Percentiles rank a stretch among this genome's conserved stretches.
Conservation (phyloP, 2,329 filamentous ascomycete species). For the Aspergillus sp. region DNA sequence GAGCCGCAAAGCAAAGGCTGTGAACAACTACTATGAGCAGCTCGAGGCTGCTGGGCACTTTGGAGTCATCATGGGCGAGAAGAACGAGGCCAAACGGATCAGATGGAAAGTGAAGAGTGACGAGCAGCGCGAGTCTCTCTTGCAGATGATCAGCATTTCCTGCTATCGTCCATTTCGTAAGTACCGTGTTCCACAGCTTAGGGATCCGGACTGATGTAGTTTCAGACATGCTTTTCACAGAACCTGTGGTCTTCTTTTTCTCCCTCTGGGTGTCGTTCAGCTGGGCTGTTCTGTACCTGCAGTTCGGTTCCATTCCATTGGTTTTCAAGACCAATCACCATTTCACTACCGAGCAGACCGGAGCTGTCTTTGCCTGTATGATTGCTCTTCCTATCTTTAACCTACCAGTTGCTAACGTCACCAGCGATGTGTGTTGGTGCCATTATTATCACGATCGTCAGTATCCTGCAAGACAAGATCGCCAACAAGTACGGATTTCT, state of each 20-base stretch:
- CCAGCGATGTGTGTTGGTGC: conserved; percentile 68
- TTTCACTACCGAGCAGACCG: conserved; percentile 68
- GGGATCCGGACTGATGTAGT: too few relatives aligned
- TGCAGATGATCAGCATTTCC: conserved; percentile 71
- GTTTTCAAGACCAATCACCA: conserved; percentile 69
- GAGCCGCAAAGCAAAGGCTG: conserved; percentile 67
- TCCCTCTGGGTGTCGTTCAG: conserved; percentile 86
- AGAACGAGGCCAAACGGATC: conserved; percentile 55
- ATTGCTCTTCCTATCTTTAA: background rate
- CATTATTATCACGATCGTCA: conserved; percentile 65
- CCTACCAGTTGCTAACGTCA: background rate
- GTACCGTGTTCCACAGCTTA: conserved; percentile 19
- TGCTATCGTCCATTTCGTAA: conserved; percentile 72
- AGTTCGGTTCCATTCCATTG: conserved; percentile 76
- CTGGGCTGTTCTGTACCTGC: conserved; percentile 86
- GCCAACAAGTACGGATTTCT: conserved; percentile 53
- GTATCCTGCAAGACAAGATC: conserved; percentile 71
- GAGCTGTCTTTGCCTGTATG: conserved; percentile 66
- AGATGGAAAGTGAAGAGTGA: conserved; percentile 80
- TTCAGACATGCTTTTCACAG: conserved; percentile 57
- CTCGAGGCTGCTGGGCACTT: conserved; percentile 66
- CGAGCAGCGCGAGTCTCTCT: conserved; percentile 69
- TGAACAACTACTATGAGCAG: conserved; percentile 79
- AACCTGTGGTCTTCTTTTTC: conserved; percentile 71
- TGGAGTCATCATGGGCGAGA: conserved; percentile 52